Evolutionary conservation across 768 basidiomycete species (phyloP).

Genomic region (Hypsizygus marmoreus): DNA sequence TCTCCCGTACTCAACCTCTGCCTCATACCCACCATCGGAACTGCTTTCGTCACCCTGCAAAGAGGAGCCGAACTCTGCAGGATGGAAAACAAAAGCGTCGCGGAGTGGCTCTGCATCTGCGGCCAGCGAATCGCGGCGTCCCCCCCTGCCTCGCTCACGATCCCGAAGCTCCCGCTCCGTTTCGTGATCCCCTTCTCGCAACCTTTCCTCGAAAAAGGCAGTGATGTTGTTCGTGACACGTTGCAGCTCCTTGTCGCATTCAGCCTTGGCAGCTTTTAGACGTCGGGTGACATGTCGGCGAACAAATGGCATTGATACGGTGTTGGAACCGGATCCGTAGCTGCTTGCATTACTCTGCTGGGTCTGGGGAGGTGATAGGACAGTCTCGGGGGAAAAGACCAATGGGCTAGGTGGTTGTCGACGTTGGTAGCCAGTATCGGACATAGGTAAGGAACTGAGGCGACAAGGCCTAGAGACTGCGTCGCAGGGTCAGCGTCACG

Average conservation of each 20-base stretch:
- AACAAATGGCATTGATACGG: constrained; percentile 91
- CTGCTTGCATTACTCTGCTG: constrained; percentile 38
- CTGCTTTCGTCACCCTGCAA: constrained; percentile 70
- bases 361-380: constrained; percentile 50
- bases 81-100: constrained; percentile 62
- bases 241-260: constrained; percentile 95
- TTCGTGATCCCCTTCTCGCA: constrained; percentile 77
- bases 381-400: constrained; percentile 71
- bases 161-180: constrained; percentile 63
- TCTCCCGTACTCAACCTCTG: constrained; percentile 65
- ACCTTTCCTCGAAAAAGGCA: constrained; percentile 88
- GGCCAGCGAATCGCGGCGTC: constrained; percentile 59
- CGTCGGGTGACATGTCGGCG: constrained; percentile 91
- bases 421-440: constrained; percentile 51
- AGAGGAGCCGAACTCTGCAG: constrained; percentile 55
- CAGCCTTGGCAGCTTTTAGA: constrained; percentile 90
- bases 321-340: constrained; percentile 62
- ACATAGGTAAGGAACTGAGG: constrained; percentile 39
- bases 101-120: constrained; percentile 58
- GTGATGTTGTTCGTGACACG: constrained; percentile 95
- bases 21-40: constrained; percentile 84
- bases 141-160: constrained; percentile 45
- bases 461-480: constrained; percentile 22
- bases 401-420: constrained; percentile 78
- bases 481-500: constrained; percentile 11